Evolutionary conservation across 441 rosid species (phyloP), one percentile per base, ranked within the genome.

Genomic region (Capsella rubella): DNA sequence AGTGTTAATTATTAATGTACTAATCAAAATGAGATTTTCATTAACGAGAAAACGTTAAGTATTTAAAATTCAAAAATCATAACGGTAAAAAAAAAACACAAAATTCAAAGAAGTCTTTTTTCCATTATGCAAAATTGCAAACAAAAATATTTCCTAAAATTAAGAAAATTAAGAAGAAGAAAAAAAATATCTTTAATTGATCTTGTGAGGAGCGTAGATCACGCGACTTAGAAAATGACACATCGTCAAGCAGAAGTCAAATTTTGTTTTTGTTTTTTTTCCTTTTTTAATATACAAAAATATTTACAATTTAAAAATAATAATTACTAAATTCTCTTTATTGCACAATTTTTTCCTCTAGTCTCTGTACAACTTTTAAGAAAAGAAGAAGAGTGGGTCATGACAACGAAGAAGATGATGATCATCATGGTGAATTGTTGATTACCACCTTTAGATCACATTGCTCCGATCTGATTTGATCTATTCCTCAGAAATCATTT

Each of bases 361-460:
- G 51, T 39, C 45, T 67, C 35, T 18, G 7, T 54, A 54, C n/a
- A 60, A 37, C 42, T 50, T 60, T 61, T 13, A 3, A 51, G 31
- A 68, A 10, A 21, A 21, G 25, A 21, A 50, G 43, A 50, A 54
- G 12, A 75, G 78, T 78, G 18, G 78, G 78, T 51, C 72, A 59
- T 50, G 46, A 65, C 21, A 65, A 12, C 71, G 64, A 57, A 29
- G 67, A 60, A 1, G 75, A 52, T 18, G 39, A 54, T 64, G 21
- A 43, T 43, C n/a, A 42, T 12, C 47, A 14, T 37, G 40, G 40
- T 37, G 40, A 37, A 8, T 37, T 21, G 25, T 21, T 21, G 25
- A 21, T 21, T 21, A 21, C 25, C 12, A 11, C 0, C 12, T 37
- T 37, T 37, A 37, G 40, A 37, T 9, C 40, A 37, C 12, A 37